Base-by-base conservation (phyloP, 2,329 filamentous ascomycete species). In the Pseudogymnoascus sp. region DNA sequence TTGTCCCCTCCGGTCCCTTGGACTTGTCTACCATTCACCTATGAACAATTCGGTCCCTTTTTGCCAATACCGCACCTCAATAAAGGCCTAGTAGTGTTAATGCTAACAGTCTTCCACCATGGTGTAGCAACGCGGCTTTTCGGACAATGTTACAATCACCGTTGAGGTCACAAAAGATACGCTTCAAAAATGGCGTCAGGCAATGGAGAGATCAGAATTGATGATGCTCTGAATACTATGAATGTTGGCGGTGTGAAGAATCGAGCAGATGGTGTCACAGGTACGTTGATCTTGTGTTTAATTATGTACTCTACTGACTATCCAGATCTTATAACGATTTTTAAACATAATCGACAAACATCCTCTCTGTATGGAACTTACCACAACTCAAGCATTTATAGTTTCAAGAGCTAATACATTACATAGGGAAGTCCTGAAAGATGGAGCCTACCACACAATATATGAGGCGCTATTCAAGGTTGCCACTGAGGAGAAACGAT, bases 381-480 rank as follows among this genome's bases (percentile, higher is more conserved):
- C 27, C 35, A 39, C 36, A 39, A 39, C 21, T 31, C 33, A 12
- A n/a, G 37, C 13, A 5, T 31, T 31, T 25, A 13, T n/a, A 13
- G 58, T 31, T 55, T n/a, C 25, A 21, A 18, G 25, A 15, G 48
- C 65, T 71, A 60, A 69, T 36, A 13, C 31, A 15, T 31, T 62
- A 63, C 48, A 31, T 62, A 69, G 69, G 37, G 64, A 72, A 31
- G 69, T 74, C 10, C 77, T 96, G 35, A 82, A 82, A 52, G 90
- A 96, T 71, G 89, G 88, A 71, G 82, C 83, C n/a, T 96, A 89
- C 67, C 88, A 94, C 70, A 82, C 83, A 63, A 85, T 97, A 45
- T 90, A 90, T 68, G 91, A 97, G 69, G 82, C 84, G 1, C 77
- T 97, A 2, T 96, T 97, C 70, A 81, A 82, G 61, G 87, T 81